Evolutionary conservation across 202 grass and related monocot genomes (phyloP).

Genomic region (Eragrostis tef): DNA sequence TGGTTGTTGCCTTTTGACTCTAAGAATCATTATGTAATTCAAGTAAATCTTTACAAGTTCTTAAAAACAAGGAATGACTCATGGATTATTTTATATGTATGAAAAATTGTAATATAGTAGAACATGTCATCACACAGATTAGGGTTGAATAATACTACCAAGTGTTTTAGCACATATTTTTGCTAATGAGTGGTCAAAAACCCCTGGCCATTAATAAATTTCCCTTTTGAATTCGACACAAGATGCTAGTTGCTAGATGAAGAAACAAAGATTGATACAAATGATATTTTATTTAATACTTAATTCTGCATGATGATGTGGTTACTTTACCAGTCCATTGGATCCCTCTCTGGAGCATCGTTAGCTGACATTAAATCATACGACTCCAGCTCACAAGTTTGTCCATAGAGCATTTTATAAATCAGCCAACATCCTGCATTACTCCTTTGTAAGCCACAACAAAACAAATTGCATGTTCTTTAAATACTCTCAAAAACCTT

Average conservation of each 20-base stretch:
- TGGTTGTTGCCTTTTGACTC: background rate
- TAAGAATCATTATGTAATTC: background rate
- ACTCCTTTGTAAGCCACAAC: constrained; percentile 39
- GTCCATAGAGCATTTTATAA: constrained; percentile 60
- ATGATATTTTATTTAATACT: background rate
- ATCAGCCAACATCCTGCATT: constrained; percentile 89
- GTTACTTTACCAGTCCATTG: constrained; percentile 82
- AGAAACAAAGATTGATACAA: background rate
- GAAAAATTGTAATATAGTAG: constrained; percentile 9
- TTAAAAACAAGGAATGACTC: background rate
- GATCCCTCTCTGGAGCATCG: constrained; percentile 90
- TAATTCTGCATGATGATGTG: background rate
- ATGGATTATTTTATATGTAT: constrained; percentile 11
- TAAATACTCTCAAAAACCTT: constrained; percentile 29
- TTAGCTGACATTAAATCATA: constrained; percentile 97
- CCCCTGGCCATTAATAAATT: background rate
- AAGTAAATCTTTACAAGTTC: constrained; percentile 8
- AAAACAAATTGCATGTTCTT: constrained; percentile 40
- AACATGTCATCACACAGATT: constrained; percentile 10
- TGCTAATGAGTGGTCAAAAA: background rate
- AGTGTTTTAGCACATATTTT: background rate
- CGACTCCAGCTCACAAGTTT: constrained; percentile 67
- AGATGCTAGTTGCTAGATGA: background rate
- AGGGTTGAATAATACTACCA: constrained; percentile 23
- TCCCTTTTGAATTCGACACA: constrained; percentile 10